These are phyloP conservation scores for Cyclostephanos invisitatus DNA, from an alignment of 108 stramenopile genomes.

Conservation along the genomic window DNA sequence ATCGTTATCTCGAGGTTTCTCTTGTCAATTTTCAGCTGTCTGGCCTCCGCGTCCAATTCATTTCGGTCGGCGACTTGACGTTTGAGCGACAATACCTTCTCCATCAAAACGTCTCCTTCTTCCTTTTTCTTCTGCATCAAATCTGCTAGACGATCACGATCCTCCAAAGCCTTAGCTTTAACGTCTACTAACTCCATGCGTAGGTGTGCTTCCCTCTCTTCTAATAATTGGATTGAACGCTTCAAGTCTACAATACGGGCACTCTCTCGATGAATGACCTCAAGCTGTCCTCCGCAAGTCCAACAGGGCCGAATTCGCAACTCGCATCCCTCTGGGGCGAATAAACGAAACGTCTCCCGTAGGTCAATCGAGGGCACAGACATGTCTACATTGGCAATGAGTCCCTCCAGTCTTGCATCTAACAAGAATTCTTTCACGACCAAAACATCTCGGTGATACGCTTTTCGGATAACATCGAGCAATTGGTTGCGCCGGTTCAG, in stretches of 20 bases:
- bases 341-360: slow-evolving; percentile 40
- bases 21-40: slow-evolving; percentile 11
- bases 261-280: slow-evolving; percentile 52
- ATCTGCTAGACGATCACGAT: slow-evolving; percentile 16
- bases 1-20: slow-evolving; percentile 18
- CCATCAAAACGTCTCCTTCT: slow-evolving; percentile 28
- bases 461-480: slow-evolving; percentile 51
- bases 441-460: slow-evolving; percentile 54
- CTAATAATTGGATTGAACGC: slow-evolving; percentile 27
- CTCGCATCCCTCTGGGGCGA: slow-evolving; percentile 56
- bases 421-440: slow-evolving; percentile 42
- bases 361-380: slow-evolving; percentile 54
- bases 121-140: slow-evolving; percentile 13
- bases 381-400: not conserved
- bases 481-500: slow-evolving; percentile 43
- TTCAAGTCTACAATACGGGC: slow-evolving; percentile 44
- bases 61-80: slow-evolving; percentile 34
- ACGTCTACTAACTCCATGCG: slow-evolving; percentile 29
- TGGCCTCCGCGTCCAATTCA: slow-evolving; percentile 26
- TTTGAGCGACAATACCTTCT: slow-evolving; percentile 37
- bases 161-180: slow-evolving; percentile 35
- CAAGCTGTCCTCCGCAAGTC: slow-evolving; percentile 46
- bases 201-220: slow-evolving; percentile 31
- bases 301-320: slow-evolving; percentile 38
- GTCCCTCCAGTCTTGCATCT: slow-evolving; percentile 16